Base-by-base conservation (phyloP, 2,329 filamentous ascomycete genomes). In the Blastomyces gilchristii region DNA sequence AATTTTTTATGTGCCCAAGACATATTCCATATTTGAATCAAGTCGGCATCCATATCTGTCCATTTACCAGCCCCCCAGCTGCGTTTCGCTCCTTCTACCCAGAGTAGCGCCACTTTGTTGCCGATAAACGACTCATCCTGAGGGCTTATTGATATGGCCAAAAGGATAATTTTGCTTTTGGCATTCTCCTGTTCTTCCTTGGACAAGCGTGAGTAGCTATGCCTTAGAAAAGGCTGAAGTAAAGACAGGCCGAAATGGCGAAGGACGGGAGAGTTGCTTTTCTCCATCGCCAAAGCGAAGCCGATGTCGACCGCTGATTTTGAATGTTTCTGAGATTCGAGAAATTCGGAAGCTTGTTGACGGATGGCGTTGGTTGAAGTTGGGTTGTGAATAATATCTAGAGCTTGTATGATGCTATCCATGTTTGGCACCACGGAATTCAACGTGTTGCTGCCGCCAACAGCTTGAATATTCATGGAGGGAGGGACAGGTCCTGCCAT, bases 181-280 rank as follows among this genome's bases (percentile, higher is more conserved):
- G 99, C 77, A 61, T 84, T 83, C 37, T 79, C 78, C 22, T 85
- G 85, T 74, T 96, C 87, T 28, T 86, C 84, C 37, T 81, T 76
- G 25, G 82, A 84, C 71, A 92, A 91, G 58, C 87, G 84, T 45
- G 86, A 83, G 85, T 91, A 96, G 69, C 85, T 86, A 76, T 96
- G 92, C 68, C 87, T 89, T 73, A 97, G 88, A 56, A 90, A 87
- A 76, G 95, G 88, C 71, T 97, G 93, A 68, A 99, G 84, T 63
- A 99, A 82, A 37, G 92, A 95, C 41, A 99, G 83, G 63, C 92
- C 94, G 75, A 95, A 99, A 77, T 97, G 92, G 69, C 94, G 88
- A 63, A 97, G 89, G 62, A 94, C 84, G 50, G 90, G 85, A 62
- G 89, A 83, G 72, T 95, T 90, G 47, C 82, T 80, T 70, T 81